Percentiles rank a stretch among this genome's conserved stretches.
Conservation (phyloP, 805 yeast species). For the Grigorovia yakushimaensis region DNA sequence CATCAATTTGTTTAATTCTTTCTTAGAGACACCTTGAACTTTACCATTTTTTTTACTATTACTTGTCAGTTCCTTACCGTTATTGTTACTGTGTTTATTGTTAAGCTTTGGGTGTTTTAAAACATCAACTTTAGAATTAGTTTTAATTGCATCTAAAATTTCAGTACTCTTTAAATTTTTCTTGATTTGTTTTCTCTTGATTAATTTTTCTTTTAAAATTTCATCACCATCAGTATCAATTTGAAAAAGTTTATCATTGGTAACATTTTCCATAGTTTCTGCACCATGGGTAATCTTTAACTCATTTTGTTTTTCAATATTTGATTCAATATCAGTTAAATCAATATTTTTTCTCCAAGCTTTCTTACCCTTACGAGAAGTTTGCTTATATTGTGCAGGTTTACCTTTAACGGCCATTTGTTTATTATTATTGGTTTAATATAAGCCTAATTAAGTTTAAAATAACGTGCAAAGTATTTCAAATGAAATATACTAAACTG, state of each 20-base stretch:
- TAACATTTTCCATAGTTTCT: slow-evolving; percentile 15
- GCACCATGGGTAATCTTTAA: slow-evolving; percentile 33
- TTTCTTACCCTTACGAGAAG: slow-evolving; percentile 85
- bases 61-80: slow-evolving; percentile 19
- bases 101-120: slow-evolving; percentile 30
- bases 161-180: slow-evolving; percentile 51
- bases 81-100: slow-evolving; percentile 18
- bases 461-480: too few species aligned
- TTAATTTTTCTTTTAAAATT: slow-evolving; percentile 31
- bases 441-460: neutral
- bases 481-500: neutral
- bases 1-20: slow-evolving; percentile 57
- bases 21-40: slow-evolving; percentile 54
- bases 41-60: slow-evolving; percentile 28
- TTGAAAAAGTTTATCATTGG: slow-evolving; percentile 28
- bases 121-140: slow-evolving; percentile 67
- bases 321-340: slow-evolving; percentile 63
- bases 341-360: slow-evolving; percentile 97
- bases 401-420: slow-evolving; percentile 19
- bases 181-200: slow-evolving; percentile 31
- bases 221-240: slow-evolving; percentile 62
- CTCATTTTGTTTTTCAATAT: slow-evolving; percentile 61
- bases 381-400: slow-evolving; percentile 55
- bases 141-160: slow-evolving; percentile 48
- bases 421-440: too few species aligned